phyloP scores from a whole-genome alignment of 768 basidiomycete species.

The Paxillus involutus region DNA sequence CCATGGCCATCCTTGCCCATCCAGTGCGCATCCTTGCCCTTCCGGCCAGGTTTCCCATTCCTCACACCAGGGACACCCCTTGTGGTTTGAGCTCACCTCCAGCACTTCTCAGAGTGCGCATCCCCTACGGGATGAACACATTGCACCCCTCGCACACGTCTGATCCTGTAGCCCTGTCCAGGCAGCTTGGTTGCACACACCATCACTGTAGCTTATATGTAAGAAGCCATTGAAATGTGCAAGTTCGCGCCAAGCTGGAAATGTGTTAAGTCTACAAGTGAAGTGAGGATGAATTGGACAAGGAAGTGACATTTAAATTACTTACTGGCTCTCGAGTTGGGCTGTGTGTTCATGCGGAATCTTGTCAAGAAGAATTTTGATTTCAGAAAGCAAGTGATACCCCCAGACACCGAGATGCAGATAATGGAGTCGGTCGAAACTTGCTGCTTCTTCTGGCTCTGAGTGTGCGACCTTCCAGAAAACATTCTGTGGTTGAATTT shows the following conservation, averaged over 20 bases:
- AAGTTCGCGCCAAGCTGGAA: not conserved
- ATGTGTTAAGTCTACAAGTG: not conserved
- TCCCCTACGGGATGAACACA: too few relatives aligned
- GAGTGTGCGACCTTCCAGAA: not conserved
- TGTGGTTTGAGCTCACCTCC: too few relatives aligned
- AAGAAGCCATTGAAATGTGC: not conserved
- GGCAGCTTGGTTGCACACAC: too few relatives aligned
- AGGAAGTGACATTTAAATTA: not conserved
- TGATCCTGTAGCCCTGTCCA: too few relatives aligned
- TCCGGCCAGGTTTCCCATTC: too few relatives aligned
- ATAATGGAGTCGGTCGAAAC: not conserved
- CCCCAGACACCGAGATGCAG: not conserved
- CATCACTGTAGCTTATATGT: conserved; percentile 31
- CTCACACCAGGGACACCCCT: too few relatives aligned
- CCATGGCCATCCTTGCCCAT: too few relatives aligned
- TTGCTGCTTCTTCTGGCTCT: not conserved
- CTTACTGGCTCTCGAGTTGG: not conserved
- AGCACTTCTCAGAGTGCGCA: too few relatives aligned
- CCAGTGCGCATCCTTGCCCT: too few relatives aligned
- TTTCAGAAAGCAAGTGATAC: not conserved
- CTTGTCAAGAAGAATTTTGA: not conserved
- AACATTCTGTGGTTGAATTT: conserved; percentile 1
- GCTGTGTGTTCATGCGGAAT: not conserved
- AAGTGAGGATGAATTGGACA: not conserved
- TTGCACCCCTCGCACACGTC: too few relatives aligned